phyloP scores from a whole-genome alignment of 2,329 filamentous ascomycete genomes.

The Hymenoscyphus occultus region DNA sequence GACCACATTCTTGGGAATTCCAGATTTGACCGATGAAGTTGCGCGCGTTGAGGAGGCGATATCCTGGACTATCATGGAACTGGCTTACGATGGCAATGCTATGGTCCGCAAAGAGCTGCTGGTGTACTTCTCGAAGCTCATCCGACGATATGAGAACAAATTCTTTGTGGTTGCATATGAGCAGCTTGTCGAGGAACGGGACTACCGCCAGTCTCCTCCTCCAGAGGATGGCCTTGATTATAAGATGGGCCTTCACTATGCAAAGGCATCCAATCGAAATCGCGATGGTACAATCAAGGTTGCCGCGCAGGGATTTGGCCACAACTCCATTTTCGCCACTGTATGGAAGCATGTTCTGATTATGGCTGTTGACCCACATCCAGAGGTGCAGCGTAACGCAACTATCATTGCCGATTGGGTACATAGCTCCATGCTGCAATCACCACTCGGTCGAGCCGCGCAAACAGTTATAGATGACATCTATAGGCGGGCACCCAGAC shows the following conservation, averaged over 20 bases:
- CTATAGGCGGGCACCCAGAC: conserved; percentile 47
- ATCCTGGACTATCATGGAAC: conserved; percentile 82
- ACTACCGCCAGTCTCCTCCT: conserved; percentile 58
- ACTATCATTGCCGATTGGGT: conserved; percentile 83
- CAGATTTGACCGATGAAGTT: conserved; percentile 86
- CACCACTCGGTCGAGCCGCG: conserved; percentile 68
- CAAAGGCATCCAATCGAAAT: conserved; percentile 53
- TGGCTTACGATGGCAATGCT: conserved; percentile 91
- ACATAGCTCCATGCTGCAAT: conserved; percentile 73
- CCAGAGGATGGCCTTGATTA: conserved; percentile 54
- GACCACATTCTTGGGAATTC: conserved; percentile 90
- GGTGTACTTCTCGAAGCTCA: conserved; percentile 90
- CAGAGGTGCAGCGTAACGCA: conserved; percentile 85
- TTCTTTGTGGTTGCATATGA: conserved; percentile 91
- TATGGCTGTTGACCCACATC: conserved; percentile 89
- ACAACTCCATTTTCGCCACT: conserved; percentile 87
- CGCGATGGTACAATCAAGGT: conserved; percentile 57
- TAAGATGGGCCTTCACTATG: conserved; percentile 63
- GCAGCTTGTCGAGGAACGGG: conserved; percentile 79
- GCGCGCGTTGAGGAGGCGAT: conserved; percentile 88
- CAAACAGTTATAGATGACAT: conserved; percentile 75
- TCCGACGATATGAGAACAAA: conserved; percentile 85
- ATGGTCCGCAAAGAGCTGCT: conserved; percentile 91
- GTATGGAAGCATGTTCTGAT: conserved; percentile 93
- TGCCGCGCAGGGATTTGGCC: conserved; percentile 60